Conservation (phyloP, 75 land plant species). For the Ceratopteris richardii region DNA sequence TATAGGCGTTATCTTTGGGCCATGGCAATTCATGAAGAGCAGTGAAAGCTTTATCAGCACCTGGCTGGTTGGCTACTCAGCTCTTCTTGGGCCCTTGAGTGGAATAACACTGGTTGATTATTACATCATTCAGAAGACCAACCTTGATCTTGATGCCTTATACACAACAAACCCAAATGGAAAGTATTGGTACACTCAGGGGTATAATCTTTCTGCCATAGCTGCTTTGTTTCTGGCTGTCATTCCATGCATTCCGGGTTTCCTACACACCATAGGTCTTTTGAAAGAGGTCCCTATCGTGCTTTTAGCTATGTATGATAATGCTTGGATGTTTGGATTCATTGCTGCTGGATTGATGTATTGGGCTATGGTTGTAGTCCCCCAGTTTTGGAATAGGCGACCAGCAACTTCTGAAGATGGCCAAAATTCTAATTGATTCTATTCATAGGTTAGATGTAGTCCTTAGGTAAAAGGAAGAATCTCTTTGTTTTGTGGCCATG, state of each 20-base stretch:
- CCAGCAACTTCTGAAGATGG: no score
- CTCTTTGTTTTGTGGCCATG: no score
- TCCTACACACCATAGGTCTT: slow-evolving; percentile 53
- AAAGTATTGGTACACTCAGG: slow-evolving; percentile 56
- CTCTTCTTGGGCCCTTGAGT: slow-evolving; percentile 81
- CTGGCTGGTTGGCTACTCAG: slow-evolving; percentile 90
- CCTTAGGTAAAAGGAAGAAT: no score
- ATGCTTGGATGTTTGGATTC: slow-evolving; percentile 83
- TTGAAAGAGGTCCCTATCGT: slow-evolving; percentile 17
- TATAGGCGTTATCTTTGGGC: slow-evolving; percentile 64
- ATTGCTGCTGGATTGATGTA: slow-evolving; percentile 47
- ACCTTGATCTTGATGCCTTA: slow-evolving; percentile 41
- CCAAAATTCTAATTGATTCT: no score
- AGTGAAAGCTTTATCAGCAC: slow-evolving; percentile 85
- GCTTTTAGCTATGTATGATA: slow-evolving; percentile 47
- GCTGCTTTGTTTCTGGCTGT: slow-evolving; percentile 54
- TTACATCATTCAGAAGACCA: slow-evolving; percentile 30
- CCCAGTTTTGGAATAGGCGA: not conserved
- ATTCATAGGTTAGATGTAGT: no score
- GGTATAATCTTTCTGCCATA: slow-evolving; percentile 59
- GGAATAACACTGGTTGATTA: slow-evolving; percentile 72
- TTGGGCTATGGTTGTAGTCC: slow-evolving; percentile 37
- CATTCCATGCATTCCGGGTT: slow-evolving; percentile 68
- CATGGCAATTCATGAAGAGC: slow-evolving; percentile 72
- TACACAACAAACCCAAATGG: slow-evolving; percentile 42